Percentiles rank a stretch among this genome's conserved stretches.
These are phyloP conservation scores for Vanrija sp. DNA, from an alignment of 1,284 basidiomycete genomes.

Conservation along the genomic window DNA sequence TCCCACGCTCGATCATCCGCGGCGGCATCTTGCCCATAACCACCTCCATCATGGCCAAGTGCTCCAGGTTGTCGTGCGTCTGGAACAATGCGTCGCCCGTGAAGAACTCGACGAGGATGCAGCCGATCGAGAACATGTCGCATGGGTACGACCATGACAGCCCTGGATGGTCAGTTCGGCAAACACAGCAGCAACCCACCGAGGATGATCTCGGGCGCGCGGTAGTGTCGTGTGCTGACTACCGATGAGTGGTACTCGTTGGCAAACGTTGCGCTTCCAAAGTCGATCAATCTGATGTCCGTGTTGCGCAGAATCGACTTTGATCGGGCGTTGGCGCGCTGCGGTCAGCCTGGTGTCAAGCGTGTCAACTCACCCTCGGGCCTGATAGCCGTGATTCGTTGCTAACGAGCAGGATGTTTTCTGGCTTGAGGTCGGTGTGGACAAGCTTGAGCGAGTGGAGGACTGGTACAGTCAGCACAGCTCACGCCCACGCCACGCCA, in stretches of 20 bases:
- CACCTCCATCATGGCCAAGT: slow-evolving; percentile 99
- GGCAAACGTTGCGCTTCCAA: slow-evolving; percentile 94
- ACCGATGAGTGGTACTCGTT: slow-evolving; percentile 98
- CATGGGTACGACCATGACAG: slow-evolving; percentile 98
- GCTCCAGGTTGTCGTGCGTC: slow-evolving; percentile 98
- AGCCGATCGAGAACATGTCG: slow-evolving; percentile 97
- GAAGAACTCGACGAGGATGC: slow-evolving; percentile 97
- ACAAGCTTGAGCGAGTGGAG: slow-evolving; percentile 86
- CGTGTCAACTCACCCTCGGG: slow-evolving; percentile 25
- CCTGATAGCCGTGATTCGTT: slow-evolving; percentile 59
- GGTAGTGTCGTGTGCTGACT: slow-evolving; percentile 96
- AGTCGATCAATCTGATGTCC: slow-evolving; percentile 96
- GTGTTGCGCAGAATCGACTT: slow-evolving; percentile 67
- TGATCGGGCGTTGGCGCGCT: slow-evolving; percentile 24
- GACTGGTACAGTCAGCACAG: slow-evolving; percentile 58
- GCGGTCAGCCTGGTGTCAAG: background rate
- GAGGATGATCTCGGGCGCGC: slow-evolving; percentile 97
- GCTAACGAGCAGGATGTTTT: slow-evolving; percentile 92
- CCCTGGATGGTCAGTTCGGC: slow-evolving; percentile 53
- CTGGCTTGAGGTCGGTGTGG: slow-evolving; percentile 98
- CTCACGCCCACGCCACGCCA: background rate
- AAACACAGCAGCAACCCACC: slow-evolving; percentile 55
- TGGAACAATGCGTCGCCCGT: slow-evolving; percentile 97
- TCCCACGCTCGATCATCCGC: slow-evolving; percentile 58
- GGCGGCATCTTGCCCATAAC: slow-evolving; percentile 97